phyloP scores from a whole-genome alignment of 1,284 basidiomycete genomes.

The Flammula alnicola region DNA sequence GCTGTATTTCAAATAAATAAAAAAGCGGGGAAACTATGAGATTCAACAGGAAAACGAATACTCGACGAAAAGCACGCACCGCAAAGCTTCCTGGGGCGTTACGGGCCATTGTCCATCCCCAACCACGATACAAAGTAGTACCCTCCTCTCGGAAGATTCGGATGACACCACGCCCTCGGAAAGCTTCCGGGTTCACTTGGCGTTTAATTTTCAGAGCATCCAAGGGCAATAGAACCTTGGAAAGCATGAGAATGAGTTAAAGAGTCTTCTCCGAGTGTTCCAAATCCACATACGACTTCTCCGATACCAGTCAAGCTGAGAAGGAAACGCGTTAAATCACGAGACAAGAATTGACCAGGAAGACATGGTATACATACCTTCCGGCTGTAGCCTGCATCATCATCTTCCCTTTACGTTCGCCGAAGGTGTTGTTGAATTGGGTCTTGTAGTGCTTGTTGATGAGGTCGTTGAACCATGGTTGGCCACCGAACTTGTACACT shows the following conservation, averaged over 20 bases:
- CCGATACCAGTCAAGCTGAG: conserved; percentile 91
- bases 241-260: not conserved
- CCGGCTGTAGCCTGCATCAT: conserved; percentile 96
- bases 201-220: conserved; percentile 99
- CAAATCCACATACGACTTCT: conserved; percentile 77
- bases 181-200: conserved; percentile 95
- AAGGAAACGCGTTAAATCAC: conserved; percentile 11
- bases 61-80: conserved; percentile 49
- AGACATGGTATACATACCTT: conserved; percentile 55
- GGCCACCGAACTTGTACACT: conserved; percentile 98
- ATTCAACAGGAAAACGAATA: not conserved
- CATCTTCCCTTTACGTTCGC: conserved; percentile 95
- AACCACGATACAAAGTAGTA: conserved; percentile 90
- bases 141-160: conserved; percentile 95
- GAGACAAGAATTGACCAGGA: not conserved
- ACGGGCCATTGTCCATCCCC: conserved; percentile 98
- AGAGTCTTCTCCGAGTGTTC: not conserved
- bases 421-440: conserved; percentile 83
- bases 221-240: conserved; percentile 85
- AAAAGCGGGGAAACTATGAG: not conserved
- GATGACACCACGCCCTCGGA: conserved; percentile 89
- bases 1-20: conserved; percentile 47
- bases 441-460: conserved; percentile 80
- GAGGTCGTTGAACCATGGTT: conserved; percentile 96
- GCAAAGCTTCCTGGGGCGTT: conserved; percentile 98